Evolutionary conservation across 306 rosid genomes (phyloP).

Genomic region (Dalbergia cochinchinensis): DNA sequence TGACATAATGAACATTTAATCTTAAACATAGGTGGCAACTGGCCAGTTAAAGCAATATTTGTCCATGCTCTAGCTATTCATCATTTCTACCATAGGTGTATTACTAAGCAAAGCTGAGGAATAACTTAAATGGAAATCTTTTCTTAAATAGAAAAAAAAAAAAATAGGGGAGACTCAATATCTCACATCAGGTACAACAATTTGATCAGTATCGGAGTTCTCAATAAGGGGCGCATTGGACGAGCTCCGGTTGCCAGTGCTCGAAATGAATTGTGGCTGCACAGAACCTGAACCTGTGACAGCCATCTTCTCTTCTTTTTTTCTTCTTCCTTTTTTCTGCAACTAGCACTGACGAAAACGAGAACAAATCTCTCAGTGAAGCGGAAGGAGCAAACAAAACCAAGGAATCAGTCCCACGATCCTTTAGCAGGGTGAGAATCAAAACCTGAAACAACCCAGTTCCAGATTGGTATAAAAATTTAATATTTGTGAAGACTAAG

Average conservation of each 20-base stretch:
- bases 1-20: not conserved
- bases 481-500: not conserved
- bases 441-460: slow-evolving; percentile 4
- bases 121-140: not conserved
- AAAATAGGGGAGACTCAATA: not conserved
- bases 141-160: not conserved
- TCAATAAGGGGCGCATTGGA: slow-evolving; percentile 83
- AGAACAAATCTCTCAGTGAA: slow-evolving; percentile 25
- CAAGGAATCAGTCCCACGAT: not conserved
- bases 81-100: not conserved
- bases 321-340: not conserved
- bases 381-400: slow-evolving; percentile 29
- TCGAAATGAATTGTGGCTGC: slow-evolving; percentile 85
- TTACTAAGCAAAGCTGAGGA: not conserved
- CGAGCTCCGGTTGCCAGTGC: slow-evolving; percentile 72
- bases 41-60: not conserved
- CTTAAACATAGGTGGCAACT: slow-evolving; percentile 9
- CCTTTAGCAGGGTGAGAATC: not conserved
- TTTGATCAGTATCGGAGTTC: slow-evolving; percentile 66
- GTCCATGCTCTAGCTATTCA: not conserved
- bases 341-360: slow-evolving; percentile 13
- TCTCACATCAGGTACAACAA: slow-evolving; percentile 96
- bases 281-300: slow-evolving; percentile 54
- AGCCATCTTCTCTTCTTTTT: slow-evolving; percentile 58
- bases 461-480: slow-evolving; percentile 20